phyloP scores from a whole-genome alignment of 1,139 yeast genomes.

The Lodderomyces margitis region DNA sequence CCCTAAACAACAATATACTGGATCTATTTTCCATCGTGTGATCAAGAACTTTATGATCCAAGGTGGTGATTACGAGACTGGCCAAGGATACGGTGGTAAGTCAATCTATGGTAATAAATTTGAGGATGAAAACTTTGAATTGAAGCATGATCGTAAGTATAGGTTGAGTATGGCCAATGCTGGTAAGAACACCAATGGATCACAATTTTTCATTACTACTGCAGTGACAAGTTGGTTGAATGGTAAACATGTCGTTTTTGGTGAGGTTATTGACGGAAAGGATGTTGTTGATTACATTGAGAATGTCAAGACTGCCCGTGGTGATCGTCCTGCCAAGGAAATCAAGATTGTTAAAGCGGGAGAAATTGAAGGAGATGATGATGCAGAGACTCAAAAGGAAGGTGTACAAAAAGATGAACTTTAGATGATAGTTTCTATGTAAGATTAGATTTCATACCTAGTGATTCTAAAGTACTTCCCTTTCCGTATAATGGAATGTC shows the following conservation, averaged over 20 bases:
- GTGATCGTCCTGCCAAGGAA: conserved; percentile 52
- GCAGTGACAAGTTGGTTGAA: conserved; percentile 62
- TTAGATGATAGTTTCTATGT: conserved; percentile 13
- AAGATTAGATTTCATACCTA: conserved; percentile 29
- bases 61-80: conserved; percentile 62
- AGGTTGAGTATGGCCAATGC: conserved; percentile 65
- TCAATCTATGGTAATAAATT: conserved; percentile 59
- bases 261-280: conserved; percentile 69
- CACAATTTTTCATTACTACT: conserved; percentile 66
- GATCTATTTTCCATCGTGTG: conserved; percentile 56
- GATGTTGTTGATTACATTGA: conserved; percentile 60
- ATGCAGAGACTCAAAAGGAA: conserved; percentile 5
- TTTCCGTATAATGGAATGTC: conserved; percentile 41
- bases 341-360: conserved; percentile 52
- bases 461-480: conserved; percentile 39
- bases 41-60: conserved; percentile 60
- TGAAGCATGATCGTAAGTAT: conserved; percentile 60
- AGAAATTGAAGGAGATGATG: conserved; percentile 20
- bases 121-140: conserved; percentile 53
- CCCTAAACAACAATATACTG: conserved; percentile 51
- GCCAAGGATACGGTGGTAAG: conserved; percentile 60
- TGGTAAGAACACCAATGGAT: conserved; percentile 61
- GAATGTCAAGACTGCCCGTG: conserved; percentile 45
- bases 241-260: conserved; percentile 77
- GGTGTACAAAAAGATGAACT: conserved; percentile 20